Conservation (phyloP, 306 rosid genomes). For the Senna siamea region DNA sequence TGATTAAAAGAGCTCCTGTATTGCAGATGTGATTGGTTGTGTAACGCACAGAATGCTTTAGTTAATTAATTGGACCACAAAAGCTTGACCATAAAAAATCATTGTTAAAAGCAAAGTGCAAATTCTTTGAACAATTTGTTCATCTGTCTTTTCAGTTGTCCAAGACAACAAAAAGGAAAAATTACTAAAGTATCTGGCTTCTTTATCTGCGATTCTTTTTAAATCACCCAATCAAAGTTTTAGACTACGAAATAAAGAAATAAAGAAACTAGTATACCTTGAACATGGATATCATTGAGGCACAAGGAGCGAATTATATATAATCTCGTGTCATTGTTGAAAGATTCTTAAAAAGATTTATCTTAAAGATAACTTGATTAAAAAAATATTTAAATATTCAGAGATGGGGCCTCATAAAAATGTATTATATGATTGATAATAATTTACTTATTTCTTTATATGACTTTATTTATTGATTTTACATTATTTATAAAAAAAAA, state of each 20-base stretch:
- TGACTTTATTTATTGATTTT: no score
- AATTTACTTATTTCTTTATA: no score
- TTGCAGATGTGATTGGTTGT: conserved; percentile 28
- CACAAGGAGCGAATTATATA: not conserved
- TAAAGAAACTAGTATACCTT: not conserved
- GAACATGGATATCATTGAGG: not conserved
- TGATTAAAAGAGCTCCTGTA: no score
- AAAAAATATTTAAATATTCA: not conserved
- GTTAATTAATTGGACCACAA: conserved; percentile 30
- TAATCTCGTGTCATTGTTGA: not conserved
- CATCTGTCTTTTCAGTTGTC: conserved; percentile 28
- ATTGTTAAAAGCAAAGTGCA: conserved; percentile 20
- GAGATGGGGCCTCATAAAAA: no score
- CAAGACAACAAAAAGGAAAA: conserved; percentile 11
- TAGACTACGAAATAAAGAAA: not conserved
- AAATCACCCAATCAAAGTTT: not conserved
- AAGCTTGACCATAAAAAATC: conserved; percentile 7
- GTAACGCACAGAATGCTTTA: conserved; percentile 21
- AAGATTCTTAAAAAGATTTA: not conserved
- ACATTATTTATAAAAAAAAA: no score
- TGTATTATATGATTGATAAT: no score
- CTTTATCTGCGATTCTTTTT: not conserved
- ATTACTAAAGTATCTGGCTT: not conserved
- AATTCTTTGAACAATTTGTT: conserved; percentile 35
- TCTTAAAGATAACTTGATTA: not conserved